Conservation (phyloP, 1,284 basidiomycete genomes). For the Vanrija pseudolonga region DNA sequence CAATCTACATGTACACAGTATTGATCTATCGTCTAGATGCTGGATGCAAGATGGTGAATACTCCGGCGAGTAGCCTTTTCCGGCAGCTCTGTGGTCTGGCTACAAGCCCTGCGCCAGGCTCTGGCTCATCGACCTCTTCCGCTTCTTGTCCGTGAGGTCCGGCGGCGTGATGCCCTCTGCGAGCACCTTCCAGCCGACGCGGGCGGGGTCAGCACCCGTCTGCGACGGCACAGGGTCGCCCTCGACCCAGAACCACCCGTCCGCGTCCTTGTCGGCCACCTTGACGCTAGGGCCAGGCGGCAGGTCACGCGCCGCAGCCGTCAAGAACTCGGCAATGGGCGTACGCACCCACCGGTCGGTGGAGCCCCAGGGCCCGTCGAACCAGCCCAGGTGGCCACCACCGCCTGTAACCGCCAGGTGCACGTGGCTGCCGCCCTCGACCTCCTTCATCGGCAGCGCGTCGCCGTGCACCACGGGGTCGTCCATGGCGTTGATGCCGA, state of each 20-base stretch:
- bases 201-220: conserved; percentile 6
- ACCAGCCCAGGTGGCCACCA: conserved; percentile 97
- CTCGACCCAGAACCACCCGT: conserved; percentile 9
- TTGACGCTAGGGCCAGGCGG: background rate
- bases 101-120: conserved; percentile 4
- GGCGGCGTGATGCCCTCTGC: background rate
- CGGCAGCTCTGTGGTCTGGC: background rate
- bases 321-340: conserved; percentile 42
- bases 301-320: conserved; percentile 24
- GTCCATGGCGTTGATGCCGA: conserved; percentile 83
- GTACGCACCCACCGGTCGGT: conserved; percentile 39
- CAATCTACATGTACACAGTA: too few species aligned
- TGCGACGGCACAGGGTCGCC: conserved; percentile 1
- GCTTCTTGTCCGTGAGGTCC: background rate
- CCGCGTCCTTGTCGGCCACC: background rate
- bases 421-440: conserved; percentile 61
- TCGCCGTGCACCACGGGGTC: conserved; percentile 75
- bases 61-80: too few species aligned
- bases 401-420: conserved; percentile 68
- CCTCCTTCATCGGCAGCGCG: conserved; percentile 54
- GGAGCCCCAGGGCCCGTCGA: conserved; percentile 54
- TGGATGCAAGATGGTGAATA: too few species aligned
- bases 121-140: background rate
- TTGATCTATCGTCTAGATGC: too few species aligned
- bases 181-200: conserved; percentile 12